Conservation (phyloP, 1,284 basidiomycete genomes). For the Puccinia coronata region DNA sequence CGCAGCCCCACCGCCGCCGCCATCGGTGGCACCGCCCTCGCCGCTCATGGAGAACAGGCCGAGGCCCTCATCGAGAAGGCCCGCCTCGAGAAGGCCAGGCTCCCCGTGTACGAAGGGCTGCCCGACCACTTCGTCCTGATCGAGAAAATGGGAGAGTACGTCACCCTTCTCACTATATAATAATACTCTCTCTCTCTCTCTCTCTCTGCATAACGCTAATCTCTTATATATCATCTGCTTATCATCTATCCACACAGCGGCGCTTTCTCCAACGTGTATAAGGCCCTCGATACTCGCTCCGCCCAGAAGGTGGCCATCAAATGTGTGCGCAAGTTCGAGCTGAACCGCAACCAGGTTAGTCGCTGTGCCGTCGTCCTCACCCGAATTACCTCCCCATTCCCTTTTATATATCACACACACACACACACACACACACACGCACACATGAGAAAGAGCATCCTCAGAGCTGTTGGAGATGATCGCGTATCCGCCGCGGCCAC, state of each 20-base stretch:
- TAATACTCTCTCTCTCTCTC: not conserved
- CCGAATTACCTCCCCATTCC: not conserved
- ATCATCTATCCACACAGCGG: constrained; percentile 61
- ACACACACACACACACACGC: too few species aligned
- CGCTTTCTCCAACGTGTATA: constrained; percentile 98
- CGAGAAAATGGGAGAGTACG: constrained; percentile 95
- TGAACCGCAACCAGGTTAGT: constrained; percentile 92
- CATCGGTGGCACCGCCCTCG: constrained; percentile 39
- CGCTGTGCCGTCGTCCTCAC: constrained; percentile 4
- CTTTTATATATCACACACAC: too few species aligned
- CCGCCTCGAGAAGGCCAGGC: constrained; percentile 70
- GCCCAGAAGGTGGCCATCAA: constrained; percentile 82
- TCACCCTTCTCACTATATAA: too few species aligned
- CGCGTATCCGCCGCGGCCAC: too few species aligned
- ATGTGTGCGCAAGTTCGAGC: constrained; percentile 87
- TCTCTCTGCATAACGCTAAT: not conserved
- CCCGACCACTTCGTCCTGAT: constrained; percentile 74
- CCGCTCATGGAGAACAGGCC: constrained; percentile 43
- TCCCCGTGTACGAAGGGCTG: constrained; percentile 71
- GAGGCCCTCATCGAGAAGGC: constrained; percentile 73
- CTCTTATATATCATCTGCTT: not conserved
- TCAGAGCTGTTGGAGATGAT: too few species aligned
- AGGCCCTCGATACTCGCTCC: constrained; percentile 76
- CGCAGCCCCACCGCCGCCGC: constrained; percentile 21
- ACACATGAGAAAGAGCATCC: too few species aligned